These are phyloP conservation scores for Triticum urartu DNA, from an alignment of 176 grass and related monocot genomes.

Conservation along the genomic window DNA sequence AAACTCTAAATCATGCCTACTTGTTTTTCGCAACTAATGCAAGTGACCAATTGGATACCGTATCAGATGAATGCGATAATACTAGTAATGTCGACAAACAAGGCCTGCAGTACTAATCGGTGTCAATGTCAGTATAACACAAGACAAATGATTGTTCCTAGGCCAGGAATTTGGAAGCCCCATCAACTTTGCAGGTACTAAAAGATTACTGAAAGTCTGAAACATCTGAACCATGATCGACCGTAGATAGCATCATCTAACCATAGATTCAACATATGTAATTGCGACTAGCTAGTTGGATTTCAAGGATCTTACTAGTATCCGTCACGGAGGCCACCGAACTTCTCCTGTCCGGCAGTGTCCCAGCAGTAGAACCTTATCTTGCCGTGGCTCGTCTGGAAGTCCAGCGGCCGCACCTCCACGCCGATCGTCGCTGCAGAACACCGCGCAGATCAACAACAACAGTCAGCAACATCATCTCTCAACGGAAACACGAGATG, in stretches of 20 bases:
- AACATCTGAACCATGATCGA: not conserved
- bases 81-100: not conserved
- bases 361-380: conserved; percentile 73
- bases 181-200: not conserved
- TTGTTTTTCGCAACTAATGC: not conserved
- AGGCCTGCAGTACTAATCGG: not conserved
- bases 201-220: not conserved
- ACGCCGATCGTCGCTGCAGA: conserved; percentile 74
- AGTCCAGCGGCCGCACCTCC: conserved; percentile 69
- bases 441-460: not conserved
- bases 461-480: not conserved
- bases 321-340: conserved; percentile 72
- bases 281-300: not conserved
- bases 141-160: not conserved
- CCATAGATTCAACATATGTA: not conserved
- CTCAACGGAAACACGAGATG: not conserved
- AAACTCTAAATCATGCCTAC: not conserved
- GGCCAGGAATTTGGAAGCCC: not conserved
- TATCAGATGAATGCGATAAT: not conserved
- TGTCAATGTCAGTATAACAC: not conserved
- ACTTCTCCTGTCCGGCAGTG: conserved; percentile 77
- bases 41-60: not conserved
- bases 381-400: conserved; percentile 55
- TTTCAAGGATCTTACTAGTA: conserved; percentile 62
- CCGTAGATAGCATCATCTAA: not conserved